Conservation (phyloP, 2,329 filamentous ascomycete species). For the Aschersonia sp. region DNA sequence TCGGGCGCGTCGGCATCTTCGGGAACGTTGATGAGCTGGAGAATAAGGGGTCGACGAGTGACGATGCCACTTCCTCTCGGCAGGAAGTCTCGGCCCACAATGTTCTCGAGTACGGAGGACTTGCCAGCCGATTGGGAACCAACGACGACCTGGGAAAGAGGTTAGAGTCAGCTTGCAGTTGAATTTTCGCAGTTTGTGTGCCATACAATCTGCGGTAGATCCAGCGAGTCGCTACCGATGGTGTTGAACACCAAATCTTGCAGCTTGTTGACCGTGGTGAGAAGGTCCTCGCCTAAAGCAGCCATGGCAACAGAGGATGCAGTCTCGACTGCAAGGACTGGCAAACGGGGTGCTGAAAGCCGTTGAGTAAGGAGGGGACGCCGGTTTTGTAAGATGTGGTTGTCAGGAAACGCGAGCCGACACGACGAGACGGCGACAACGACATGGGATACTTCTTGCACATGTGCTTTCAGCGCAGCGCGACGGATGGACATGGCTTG, state of each 20-base stretch:
- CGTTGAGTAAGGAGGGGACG: neutral
- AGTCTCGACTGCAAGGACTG: neutral
- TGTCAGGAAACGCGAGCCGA: neutral
- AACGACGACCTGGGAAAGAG: constrained; percentile 69
- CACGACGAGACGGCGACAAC: neutral
- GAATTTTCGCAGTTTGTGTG: constrained; percentile 5
- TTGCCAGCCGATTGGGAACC: constrained; percentile 97
- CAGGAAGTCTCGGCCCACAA: constrained; percentile 93
- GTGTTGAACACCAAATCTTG: constrained; percentile 99
- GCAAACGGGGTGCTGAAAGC: neutral
- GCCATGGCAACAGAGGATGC: constrained; percentile 48
- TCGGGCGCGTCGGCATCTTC: constrained; percentile 55
- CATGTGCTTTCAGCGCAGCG: neutral
- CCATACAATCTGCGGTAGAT: constrained; percentile 92
- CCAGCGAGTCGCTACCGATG: constrained; percentile 95
- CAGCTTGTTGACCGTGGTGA: constrained; percentile 92
- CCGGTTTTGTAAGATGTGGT: neutral
- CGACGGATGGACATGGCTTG: neutral
- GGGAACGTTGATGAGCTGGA: constrained; percentile 95
- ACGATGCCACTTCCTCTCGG: constrained; percentile 95
- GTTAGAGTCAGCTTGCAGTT: neutral
- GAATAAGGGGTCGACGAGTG: constrained; percentile 81
- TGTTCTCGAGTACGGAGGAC: constrained; percentile 96
- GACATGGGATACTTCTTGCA: neutral
- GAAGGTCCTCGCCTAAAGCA: constrained; percentile 85